Evolutionary conservation across 2,329 filamentous ascomycete species (phyloP).

Genomic region (Colletotrichum sublineola): DNA sequence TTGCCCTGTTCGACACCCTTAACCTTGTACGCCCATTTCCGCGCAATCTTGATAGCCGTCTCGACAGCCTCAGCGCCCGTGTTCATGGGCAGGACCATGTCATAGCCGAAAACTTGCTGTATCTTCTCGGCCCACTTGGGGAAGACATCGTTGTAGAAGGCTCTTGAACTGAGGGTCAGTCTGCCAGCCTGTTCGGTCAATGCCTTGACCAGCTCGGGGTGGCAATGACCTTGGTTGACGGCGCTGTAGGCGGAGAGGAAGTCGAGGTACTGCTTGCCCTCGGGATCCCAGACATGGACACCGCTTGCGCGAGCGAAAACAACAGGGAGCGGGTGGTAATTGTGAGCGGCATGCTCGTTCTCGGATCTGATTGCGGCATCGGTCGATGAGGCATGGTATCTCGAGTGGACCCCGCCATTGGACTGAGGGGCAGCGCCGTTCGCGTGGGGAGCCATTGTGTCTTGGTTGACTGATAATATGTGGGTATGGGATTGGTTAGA

Average conservation of each 20-base stretch:
- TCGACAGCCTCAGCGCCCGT: conserved; percentile 97
- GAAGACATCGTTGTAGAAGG: conserved; percentile 99
- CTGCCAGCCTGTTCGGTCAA: conserved; percentile 90
- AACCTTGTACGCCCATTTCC: conserved; percentile 98
- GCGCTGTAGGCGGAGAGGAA: conserved; percentile 98
- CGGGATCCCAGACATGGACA: conserved; percentile 95
- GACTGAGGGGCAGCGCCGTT: conserved; percentile 53
- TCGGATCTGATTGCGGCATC: conserved; percentile 84
- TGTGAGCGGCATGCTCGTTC: conserved; percentile 91
- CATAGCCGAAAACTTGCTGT: conserved; percentile 89
- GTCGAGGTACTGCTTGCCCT: conserved; percentile 95
- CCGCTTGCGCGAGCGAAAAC: conserved; percentile 91
- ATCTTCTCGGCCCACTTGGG: conserved; percentile 95
- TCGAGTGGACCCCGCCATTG: conserved; percentile 50
- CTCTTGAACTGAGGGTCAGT: conserved; percentile 91
- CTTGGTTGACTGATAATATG: conserved; percentile 13
- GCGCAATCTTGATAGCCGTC: conserved; percentile 94
- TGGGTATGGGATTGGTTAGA: conserved; percentile 1
- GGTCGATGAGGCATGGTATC: conserved; percentile 83
- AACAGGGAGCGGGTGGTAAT: conserved; percentile 97
- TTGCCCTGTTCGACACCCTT: conserved; percentile 89
- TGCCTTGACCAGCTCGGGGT: conserved; percentile 93
- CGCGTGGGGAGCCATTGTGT: conserved; percentile 72
- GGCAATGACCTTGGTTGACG: conserved; percentile 98
- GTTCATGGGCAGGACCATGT: conserved; percentile 99